Percentiles rank a stretch among this genome's conserved stretches.
Conservation (phyloP, 129 eudicot genomes). For the Arctium minus region DNA sequence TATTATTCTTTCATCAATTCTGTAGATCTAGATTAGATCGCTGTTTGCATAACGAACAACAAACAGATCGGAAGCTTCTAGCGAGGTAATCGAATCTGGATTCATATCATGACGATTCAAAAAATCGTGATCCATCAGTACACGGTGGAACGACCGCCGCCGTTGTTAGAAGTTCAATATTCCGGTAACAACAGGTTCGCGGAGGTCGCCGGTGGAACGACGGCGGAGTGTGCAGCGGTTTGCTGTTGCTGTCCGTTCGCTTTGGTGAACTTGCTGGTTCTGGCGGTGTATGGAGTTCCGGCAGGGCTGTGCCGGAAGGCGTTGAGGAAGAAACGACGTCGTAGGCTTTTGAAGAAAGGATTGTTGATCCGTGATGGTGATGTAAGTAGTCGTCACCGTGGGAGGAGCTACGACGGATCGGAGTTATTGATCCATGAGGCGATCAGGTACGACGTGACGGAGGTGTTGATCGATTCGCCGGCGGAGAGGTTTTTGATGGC, state of each 20-base stretch:
- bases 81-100: neutral
- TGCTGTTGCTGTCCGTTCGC: slow-evolving; percentile 71
- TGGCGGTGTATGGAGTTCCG: slow-evolving; percentile 71
- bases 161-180: slow-evolving; percentile 17
- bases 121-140: slow-evolving; percentile 27
- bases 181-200: slow-evolving; percentile 36
- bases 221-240: slow-evolving; percentile 84
- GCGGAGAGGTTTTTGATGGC: slow-evolving; percentile 24
- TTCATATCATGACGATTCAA: slow-evolving; percentile 30
- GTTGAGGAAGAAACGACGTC: slow-evolving; percentile 43
- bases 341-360: slow-evolving; percentile 39
- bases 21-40: neutral
- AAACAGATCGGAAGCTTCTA: neutral
- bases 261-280: slow-evolving; percentile 34
- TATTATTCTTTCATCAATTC: neutral
- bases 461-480: slow-evolving; percentile 12
- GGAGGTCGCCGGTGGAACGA: slow-evolving; percentile 71
- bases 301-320: slow-evolving; percentile 65
- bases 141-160: slow-evolving; percentile 20
- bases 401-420: slow-evolving; percentile 15
- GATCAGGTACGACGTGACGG: slow-evolving; percentile 24
- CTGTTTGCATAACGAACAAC: neutral
- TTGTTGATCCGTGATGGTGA: slow-evolving; percentile 10
- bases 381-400: slow-evolving; percentile 4
- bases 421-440: slow-evolving; percentile 13